Conservation (phyloP, 805 yeast genomes). For the Candida glaebosa region DNA sequence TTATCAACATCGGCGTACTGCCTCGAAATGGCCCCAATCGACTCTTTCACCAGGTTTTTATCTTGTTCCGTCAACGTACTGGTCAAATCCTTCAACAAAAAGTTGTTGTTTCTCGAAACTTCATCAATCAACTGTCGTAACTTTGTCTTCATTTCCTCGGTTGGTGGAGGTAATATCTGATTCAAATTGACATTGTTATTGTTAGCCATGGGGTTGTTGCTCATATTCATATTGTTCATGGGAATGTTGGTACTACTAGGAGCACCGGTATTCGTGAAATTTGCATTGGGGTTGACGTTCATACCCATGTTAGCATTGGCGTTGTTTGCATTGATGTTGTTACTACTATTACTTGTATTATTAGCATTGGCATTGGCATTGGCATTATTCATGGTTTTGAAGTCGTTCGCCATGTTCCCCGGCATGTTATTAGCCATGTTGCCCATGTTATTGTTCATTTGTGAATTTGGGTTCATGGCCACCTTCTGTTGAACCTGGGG, state of each 20-base stretch:
- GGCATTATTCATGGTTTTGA: background rate
- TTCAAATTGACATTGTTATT: slow-evolving; percentile 10
- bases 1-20: slow-evolving; percentile 69
- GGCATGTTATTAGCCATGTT: slow-evolving; percentile 2
- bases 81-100: slow-evolving; percentile 65
- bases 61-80: slow-evolving; percentile 58
- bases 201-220: background rate
- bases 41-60: slow-evolving; percentile 55
- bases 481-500: slow-evolving; percentile 3
- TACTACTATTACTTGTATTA: background rate
- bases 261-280: slow-evolving; percentile 4
- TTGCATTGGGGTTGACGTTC: background rate
- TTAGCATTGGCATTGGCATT: background rate
- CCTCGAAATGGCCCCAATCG: slow-evolving; percentile 52
- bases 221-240: background rate
- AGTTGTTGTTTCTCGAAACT: slow-evolving; percentile 58
- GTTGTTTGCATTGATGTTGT: background rate
- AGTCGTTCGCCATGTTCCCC: slow-evolving; percentile 1
- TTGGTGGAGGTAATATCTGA: slow-evolving; percentile 31
- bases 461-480: background rate
- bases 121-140: slow-evolving; percentile 66
- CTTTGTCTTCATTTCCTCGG: slow-evolving; percentile 61
- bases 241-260: background rate
- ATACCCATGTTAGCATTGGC: background rate
- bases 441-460: background rate